phyloP scores from a whole-genome alignment of 1,139 yeast species.

The Williopsis jadinii region DNA sequence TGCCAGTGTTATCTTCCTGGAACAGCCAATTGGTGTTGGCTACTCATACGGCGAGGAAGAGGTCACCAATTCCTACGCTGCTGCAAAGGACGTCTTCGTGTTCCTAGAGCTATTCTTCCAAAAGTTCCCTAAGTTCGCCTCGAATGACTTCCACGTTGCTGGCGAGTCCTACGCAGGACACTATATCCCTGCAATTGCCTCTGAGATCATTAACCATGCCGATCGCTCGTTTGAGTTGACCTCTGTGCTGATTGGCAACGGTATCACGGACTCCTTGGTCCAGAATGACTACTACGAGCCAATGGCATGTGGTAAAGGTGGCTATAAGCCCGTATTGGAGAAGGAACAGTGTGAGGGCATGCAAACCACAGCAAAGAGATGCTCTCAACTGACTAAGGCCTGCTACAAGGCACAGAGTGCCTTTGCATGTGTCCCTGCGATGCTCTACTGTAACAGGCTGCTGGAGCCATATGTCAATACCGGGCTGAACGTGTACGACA shows the following conservation, averaged over 20 bases:
- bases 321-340: slow-evolving; percentile 56
- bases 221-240: slow-evolving; percentile 61
- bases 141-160: slow-evolving; percentile 69
- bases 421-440: slow-evolving; percentile 49
- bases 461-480: slow-evolving; percentile 47
- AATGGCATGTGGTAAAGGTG: slow-evolving; percentile 83
- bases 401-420: slow-evolving; percentile 45
- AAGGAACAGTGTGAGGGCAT: slow-evolving; percentile 56
- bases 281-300: slow-evolving; percentile 69
- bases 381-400: slow-evolving; percentile 42
- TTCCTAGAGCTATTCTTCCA: slow-evolving; percentile 73
- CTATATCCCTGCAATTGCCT: slow-evolving; percentile 74
- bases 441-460: slow-evolving; percentile 29
- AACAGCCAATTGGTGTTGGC: slow-evolving; percentile 75
- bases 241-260: slow-evolving; percentile 77
- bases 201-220: slow-evolving; percentile 59
- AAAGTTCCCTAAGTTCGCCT: slow-evolving; percentile 56
- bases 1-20: slow-evolving; percentile 63
- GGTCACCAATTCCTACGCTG: slow-evolving; percentile 50
- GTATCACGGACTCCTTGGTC: slow-evolving; percentile 67
- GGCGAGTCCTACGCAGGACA: slow-evolving; percentile 91
- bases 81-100: slow-evolving; percentile 72
- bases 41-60: slow-evolving; percentile 59
- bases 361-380: slow-evolving; percentile 47
- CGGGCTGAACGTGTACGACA: slow-evolving; percentile 64